Evolutionary conservation across 768 basidiomycete genomes (phyloP).

Genomic region (Neoboletus subvelutipes): DNA sequence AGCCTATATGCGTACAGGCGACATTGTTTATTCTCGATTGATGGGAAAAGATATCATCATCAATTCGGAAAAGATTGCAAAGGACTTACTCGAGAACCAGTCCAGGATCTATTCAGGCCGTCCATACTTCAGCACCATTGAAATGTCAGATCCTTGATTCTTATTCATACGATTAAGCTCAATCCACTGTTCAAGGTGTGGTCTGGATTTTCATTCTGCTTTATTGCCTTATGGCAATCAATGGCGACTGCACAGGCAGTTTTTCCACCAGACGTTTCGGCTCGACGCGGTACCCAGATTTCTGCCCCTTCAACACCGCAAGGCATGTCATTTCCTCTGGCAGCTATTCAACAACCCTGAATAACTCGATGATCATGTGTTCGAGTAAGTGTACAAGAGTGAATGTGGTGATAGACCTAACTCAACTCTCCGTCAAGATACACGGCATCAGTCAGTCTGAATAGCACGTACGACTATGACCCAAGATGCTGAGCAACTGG

Average conservation of each 20-base stretch:
- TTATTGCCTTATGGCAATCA: not conserved
- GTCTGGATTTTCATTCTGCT: not conserved
- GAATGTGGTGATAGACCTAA: not conserved
- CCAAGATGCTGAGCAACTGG: not conserved
- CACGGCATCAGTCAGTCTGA: not conserved
- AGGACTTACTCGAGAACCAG: not conserved
- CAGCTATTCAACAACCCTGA: not conserved
- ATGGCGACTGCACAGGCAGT: slow-evolving; percentile 14
- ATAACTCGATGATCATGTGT: not conserved
- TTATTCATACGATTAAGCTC: not conserved
- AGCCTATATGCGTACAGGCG: not conserved
- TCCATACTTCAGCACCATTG: not conserved
- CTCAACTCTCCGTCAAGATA: not conserved
- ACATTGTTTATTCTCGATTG: not conserved
- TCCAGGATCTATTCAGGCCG: slow-evolving; percentile 10
- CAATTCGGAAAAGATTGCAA: too few species aligned
- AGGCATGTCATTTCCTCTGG: not conserved
- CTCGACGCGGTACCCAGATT: not conserved
- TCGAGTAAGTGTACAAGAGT: not conserved
- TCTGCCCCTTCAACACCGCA: not conserved
- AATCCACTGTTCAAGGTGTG: not conserved
- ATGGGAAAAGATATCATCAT: slow-evolving; percentile 1
- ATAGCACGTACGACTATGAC: slow-evolving; percentile 5
- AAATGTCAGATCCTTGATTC: not conserved
- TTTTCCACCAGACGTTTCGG: slow-evolving; percentile 13